phyloP scores from a whole-genome alignment of 1,284 basidiomycete genomes.

The Ceratobasidium sp. region DNA sequence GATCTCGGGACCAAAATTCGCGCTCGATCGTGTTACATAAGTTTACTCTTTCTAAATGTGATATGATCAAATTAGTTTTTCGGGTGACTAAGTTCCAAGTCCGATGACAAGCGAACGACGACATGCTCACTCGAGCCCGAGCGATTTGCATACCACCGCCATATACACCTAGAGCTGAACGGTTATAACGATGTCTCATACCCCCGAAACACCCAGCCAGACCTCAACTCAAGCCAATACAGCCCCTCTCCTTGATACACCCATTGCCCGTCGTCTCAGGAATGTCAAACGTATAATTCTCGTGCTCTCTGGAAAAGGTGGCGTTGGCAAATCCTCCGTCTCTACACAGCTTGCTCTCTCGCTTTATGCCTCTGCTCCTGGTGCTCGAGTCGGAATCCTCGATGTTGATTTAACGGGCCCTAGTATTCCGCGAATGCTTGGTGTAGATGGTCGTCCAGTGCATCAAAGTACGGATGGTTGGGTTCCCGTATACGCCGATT shows the following conservation, averaged over 20 bases:
- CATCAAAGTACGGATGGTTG: conserved; percentile 96
- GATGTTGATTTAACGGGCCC: conserved; percentile 98
- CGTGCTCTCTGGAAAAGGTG: conserved; percentile 96
- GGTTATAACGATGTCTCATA: conserved; percentile 20
- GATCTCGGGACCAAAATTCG: background rate
- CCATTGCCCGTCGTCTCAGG: conserved; percentile 73
- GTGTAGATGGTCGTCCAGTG: conserved; percentile 87
- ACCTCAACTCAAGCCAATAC: background rate
- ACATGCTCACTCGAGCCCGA: background rate
- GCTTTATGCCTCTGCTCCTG: too few species aligned
- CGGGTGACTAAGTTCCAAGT: conserved; percentile 39
- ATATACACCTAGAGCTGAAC: background rate
- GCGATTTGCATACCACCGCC: background rate
- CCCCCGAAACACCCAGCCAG: background rate
- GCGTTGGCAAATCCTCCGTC: conserved; percentile 98
- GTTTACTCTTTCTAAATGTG: conserved; percentile 2
- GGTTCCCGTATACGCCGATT: conserved; percentile 92
- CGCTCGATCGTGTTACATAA: too few species aligned
- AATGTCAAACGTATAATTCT: conserved; percentile 89
- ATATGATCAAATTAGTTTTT: conserved; percentile 35
- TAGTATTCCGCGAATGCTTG: conserved; percentile 97
- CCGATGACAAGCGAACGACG: conserved; percentile 42
- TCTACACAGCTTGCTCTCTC: conserved; percentile 82
- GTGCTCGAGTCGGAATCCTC: conserved; percentile 84
- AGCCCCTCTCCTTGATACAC: conserved; percentile 59